phyloP scores from a whole-genome alignment of 441 rosid species.

The Viola pubescens region DNA sequence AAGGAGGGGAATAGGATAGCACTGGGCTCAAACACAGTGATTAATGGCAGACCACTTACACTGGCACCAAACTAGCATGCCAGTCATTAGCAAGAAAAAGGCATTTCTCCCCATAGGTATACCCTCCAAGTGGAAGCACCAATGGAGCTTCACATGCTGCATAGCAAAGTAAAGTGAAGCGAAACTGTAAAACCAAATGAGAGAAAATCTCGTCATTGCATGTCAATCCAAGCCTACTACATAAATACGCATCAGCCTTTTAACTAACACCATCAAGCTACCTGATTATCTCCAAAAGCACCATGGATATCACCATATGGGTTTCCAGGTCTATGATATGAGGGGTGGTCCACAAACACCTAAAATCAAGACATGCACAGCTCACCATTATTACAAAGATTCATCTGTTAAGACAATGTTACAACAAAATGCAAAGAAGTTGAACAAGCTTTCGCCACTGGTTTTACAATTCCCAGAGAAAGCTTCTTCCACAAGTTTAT shows the following conservation, averaged over 20 bases:
- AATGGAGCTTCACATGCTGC: constrained; percentile 98
- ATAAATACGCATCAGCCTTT: constrained; percentile 3
- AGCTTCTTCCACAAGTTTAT: neutral
- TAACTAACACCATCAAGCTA: constrained; percentile 15
- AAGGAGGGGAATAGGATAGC: neutral
- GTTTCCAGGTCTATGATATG: constrained; percentile 83
- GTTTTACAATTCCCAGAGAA: neutral
- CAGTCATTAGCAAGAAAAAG: constrained; percentile 94
- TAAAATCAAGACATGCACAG: constrained; percentile 19
- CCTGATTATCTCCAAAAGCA: constrained; percentile 95
- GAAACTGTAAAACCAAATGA: constrained; percentile 59
- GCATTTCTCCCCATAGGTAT: constrained; percentile 83
- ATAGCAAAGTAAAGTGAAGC: constrained; percentile 85
- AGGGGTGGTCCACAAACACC: constrained; percentile 86
- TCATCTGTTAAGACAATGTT: neutral
- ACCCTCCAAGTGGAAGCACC: constrained; percentile 87
- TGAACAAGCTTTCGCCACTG: neutral
- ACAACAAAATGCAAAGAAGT: neutral
- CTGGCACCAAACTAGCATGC: constrained; percentile 93
- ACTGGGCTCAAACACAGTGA: neutral
- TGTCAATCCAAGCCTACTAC: constrained; percentile 4
- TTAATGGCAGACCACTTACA: constrained; percentile 36
- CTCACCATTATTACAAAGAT: neutral
- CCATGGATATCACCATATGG: constrained; percentile 79
- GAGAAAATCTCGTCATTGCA: constrained; percentile 26